phyloP scores from a whole-genome alignment of 2,329 filamentous ascomycete genomes.

The Cordyceps cateniannulata region DNA sequence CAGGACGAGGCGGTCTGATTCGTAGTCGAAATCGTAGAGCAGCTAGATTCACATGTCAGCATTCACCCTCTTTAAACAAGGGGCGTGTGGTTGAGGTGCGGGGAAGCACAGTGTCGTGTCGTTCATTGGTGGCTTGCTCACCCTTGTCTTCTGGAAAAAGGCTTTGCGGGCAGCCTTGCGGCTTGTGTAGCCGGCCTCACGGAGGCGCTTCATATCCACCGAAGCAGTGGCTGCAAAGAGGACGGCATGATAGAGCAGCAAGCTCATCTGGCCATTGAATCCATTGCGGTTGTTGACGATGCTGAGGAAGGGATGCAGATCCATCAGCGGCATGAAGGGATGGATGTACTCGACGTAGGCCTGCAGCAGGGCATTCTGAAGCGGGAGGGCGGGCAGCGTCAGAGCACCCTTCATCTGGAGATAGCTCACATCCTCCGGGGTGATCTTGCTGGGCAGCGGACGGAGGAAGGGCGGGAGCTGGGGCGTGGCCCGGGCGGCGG shows the following conservation, averaged over 20 bases:
- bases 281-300: conserved; percentile 63
- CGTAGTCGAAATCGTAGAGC: conserved; percentile 93
- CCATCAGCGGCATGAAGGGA: conserved; percentile 87
- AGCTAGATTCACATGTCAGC: conserved; percentile 38
- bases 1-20: conserved; percentile 79
- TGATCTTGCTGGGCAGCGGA: conserved; percentile 69
- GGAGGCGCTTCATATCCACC: conserved; percentile 71
- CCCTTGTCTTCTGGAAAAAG: conserved; percentile 83
- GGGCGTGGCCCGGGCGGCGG: conserved; percentile 21
- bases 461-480: conserved; percentile 66
- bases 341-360: conserved; percentile 86
- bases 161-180: conserved; percentile 78
- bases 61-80: background rate
- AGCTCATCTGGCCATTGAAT: conserved; percentile 64
- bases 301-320: conserved; percentile 53
- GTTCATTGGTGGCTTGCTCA: conserved; percentile 34
- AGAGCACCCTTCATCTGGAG: conserved; percentile 79
- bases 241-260: conserved; percentile 86
- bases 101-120: background rate
- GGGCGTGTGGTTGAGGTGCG: background rate
- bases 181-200: conserved; percentile 67
- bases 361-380: conserved; percentile 76
- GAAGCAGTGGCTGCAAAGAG: conserved; percentile 93
- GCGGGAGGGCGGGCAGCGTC: conserved; percentile 59
- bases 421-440: conserved; percentile 76